Evolutionary conservation across 176 grass and related monocot species (phyloP).

Genomic region (Carex kokanica): DNA sequence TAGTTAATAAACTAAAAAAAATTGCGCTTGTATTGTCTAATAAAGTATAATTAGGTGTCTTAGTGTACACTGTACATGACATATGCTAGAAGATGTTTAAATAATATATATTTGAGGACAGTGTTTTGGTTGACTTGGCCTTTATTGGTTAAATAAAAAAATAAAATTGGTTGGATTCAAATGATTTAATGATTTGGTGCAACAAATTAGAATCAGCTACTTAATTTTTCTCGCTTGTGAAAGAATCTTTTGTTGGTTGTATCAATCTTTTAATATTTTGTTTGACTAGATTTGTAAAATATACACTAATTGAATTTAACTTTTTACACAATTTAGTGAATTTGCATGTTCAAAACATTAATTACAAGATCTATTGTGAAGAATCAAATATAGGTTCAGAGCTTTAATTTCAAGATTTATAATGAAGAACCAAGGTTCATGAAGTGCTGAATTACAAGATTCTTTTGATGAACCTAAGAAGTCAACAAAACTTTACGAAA

Average conservation of each 20-base stretch:
- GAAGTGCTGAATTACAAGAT: too few species aligned
- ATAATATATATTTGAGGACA: neutral
- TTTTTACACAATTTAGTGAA: too few species aligned
- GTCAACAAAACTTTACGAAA: too few species aligned
- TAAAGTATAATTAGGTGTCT: neutral
- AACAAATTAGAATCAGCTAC: conserved; percentile 9
- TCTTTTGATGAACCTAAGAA: too few species aligned
- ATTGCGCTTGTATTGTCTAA: neutral
- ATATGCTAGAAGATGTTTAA: neutral
- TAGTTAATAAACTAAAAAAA: conserved; percentile 2
- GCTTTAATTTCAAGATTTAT: too few species aligned
- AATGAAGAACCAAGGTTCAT: too few species aligned
- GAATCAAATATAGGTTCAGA: too few species aligned
- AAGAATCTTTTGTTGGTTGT: neutral
- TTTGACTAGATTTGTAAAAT: too few species aligned
- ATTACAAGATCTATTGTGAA: too few species aligned
- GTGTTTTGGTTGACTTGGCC: conserved; percentile 1
- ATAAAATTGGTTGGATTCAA: neutral
- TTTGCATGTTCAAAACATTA: too few species aligned
- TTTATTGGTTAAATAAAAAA: neutral
- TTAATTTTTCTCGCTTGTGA: neutral
- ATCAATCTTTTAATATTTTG: too few species aligned
- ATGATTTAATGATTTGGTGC: conserved; percentile 29
- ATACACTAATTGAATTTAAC: too few species aligned
- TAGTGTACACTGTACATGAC: conserved; percentile 9